phyloP scores from a whole-genome alignment of 768 basidiomycete species.

The Strobilomyces dryophilus region DNA sequence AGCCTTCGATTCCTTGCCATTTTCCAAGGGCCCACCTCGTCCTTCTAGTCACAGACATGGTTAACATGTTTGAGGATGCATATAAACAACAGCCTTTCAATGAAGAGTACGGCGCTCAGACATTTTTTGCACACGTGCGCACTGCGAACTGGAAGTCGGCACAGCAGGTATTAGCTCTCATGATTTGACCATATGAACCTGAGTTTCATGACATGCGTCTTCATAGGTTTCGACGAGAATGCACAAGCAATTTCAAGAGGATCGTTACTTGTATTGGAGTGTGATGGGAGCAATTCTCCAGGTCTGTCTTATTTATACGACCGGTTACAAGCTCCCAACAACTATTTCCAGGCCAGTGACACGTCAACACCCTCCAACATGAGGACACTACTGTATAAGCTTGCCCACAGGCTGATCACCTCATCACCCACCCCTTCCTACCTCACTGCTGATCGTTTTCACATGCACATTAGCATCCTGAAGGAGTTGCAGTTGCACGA shows the following conservation, averaged over 20 bases:
- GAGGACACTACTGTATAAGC: slow-evolving; percentile 65
- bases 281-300: slow-evolving; percentile 78
- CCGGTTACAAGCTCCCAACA: slow-evolving; percentile 7
- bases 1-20: slow-evolving; percentile 13
- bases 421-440: slow-evolving; percentile 62
- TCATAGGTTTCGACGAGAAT: slow-evolving; percentile 71
- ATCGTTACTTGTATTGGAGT: slow-evolving; percentile 80
- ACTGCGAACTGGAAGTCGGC: slow-evolving; percentile 82
- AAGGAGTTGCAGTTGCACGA: slow-evolving; percentile 64
- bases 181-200: neutral
- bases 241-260: slow-evolving; percentile 80
- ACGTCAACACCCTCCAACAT: slow-evolving; percentile 55
- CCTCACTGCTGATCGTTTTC: slow-evolving; percentile 68
- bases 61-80: slow-evolving; percentile 82
- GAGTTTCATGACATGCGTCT: neutral
- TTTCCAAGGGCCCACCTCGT: neutral
- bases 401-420: slow-evolving; percentile 70
- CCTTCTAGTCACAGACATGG: slow-evolving; percentile 64
- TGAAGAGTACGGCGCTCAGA: slow-evolving; percentile 80
- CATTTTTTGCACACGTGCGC: slow-evolving; percentile 81
- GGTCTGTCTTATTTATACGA: slow-evolving; percentile 35
- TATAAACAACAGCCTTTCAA: slow-evolving; percentile 76
- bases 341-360: slow-evolving; percentile 62
- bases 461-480: slow-evolving; percentile 69
- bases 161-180: slow-evolving; percentile 57